Base-by-base conservation (phyloP, 2,329 filamentous ascomycete species). In the Rachicladosporium sp. region DNA sequence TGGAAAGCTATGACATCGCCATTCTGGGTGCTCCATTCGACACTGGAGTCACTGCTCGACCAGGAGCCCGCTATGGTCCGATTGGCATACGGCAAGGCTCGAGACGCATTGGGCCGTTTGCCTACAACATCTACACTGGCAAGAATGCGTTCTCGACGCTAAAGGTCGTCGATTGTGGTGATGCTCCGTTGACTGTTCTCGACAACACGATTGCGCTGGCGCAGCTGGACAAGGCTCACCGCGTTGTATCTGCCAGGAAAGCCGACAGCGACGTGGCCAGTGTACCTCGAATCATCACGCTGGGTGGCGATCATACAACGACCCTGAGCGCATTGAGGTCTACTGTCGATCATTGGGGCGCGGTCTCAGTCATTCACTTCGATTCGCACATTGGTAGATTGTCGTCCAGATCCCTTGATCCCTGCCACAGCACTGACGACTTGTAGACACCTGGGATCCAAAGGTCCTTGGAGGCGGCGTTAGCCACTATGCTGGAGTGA, bases 401-500 rank as follows among this genome's bases (percentile, higher is more conserved):
- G 15, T 19, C 15, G 15, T 19, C 15, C 15, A 19, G 15, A 19
- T 19, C 15, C 15, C 15, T 19, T 19, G 15, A 19, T 19, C 15
- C 15, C 15, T 19, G 15, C 15, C 15, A 19, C 15, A 19, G 15
- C 15, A 19, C 15, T 19, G 15, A 19, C 15, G 64, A 33, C 70
- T 72, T 40, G 34, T 56, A 10, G 73, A 74, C 52, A 74, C 70
- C 0, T 73, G 71, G 70, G 65, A 73, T 53, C 71, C 70, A 2
- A 54, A 68, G 30, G 69, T 74, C 0, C 50, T 76, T 3, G 70
- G 73, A 9, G 73, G 73, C 13, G 71, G 71, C 0, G 64, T 76
- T n/a, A 74, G 71, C 4, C 66, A 75, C 45, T 77, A 78, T 46
- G 73, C 72, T 3, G 65, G 63, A n/a, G 57, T 76, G 2, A 78